A percentile compares a stretch with the other conserved stretches of the same genome.
Conservation (phyloP, 2,329 filamentous ascomycete species). For the Fusarium annulatum region DNA sequence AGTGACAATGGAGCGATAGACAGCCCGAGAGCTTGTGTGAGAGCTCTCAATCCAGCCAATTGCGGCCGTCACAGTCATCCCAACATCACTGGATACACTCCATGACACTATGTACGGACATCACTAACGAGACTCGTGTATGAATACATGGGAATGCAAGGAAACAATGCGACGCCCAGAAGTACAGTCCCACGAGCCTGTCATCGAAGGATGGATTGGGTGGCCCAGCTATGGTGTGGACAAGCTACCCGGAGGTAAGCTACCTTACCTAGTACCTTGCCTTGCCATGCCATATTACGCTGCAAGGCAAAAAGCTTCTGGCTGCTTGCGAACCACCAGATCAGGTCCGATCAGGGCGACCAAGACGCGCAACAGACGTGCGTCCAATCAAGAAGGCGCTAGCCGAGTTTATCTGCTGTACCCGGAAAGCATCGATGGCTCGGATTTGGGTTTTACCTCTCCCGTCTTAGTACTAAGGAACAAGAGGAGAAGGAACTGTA, state of each 20-base stretch:
- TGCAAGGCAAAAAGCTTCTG: slow-evolving; percentile 20
- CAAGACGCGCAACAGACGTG: slow-evolving; percentile 31
- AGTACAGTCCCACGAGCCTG: slow-evolving; percentile 37
- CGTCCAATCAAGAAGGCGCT: slow-evolving; percentile 21
- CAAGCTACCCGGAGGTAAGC: slow-evolving; percentile 34
- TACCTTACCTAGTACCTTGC: slow-evolving; percentile 1
- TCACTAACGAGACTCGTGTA: slow-evolving; percentile 36
- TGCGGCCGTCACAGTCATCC: slow-evolving; percentile 29
- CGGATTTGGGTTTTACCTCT: slow-evolving; percentile 24
- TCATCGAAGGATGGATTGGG: slow-evolving; percentile 35
- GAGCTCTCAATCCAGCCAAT: slow-evolving; percentile 35
- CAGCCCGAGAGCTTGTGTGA: slow-evolving; percentile 31
- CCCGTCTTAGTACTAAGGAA: slow-evolving; percentile 15
- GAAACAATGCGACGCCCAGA: slow-evolving; percentile 21
- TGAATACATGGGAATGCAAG: slow-evolving; percentile 37
- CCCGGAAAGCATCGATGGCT: slow-evolving; percentile 28
- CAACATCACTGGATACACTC: slow-evolving; percentile 38
- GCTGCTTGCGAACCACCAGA: slow-evolving; percentile 28
- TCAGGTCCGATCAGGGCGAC: slow-evolving; percentile 27
- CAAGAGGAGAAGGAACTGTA: neutral
- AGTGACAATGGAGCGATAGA: slow-evolving; percentile 11
- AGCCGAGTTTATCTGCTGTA: neutral
- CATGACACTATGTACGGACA: slow-evolving; percentile 23
- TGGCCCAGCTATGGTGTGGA: slow-evolving; percentile 31
- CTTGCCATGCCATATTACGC: neutral